Evolutionary conservation across 2,329 filamentous ascomycete genomes (phyloP), one percentile per base, ranked within the genome.

Genomic region (Penicillium sp.): DNA sequence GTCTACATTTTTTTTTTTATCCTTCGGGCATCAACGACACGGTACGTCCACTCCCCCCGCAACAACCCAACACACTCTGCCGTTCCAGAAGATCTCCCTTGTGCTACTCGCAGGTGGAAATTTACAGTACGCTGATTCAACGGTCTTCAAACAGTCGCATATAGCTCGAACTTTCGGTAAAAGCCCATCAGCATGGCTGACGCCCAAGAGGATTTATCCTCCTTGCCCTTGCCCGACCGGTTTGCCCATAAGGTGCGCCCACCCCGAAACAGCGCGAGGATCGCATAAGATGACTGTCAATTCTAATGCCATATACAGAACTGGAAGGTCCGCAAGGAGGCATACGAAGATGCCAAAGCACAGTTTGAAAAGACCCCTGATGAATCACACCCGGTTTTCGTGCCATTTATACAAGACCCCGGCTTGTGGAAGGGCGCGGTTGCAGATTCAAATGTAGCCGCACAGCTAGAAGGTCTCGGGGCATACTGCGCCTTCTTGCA

Each of bases 321-420:
- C 68, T 99, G 94, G 94, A 99, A 99, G 82, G 92, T 96, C 40
- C 85, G 94, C 68, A 99, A 99, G 77, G 86, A 86, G 69, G 94
- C 87, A 49, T 99, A 97, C 72, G 94, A 99, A 81, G 91, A 94
- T 63, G 92, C 91, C 18, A 85, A 88, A 39, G 92, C 94, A 73
- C 84, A 88, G 63, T 97, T 99, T 73, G 88, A 92, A 70, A 80
- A 84, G 54, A 91, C 92, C 5, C 87, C 90, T 57, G 88, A 92
- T 75, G 93, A 97, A 71, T 83, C 86, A 64, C 89, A 95, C 70
- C 87, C 92, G 11, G 87, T 87, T 34, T 97, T 99, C 66, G 83
- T 86, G 64, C 91, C 93, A 1, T 99, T 97, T 68, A 76, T 94
- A 57, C 86, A 89, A 70, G 94, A 99, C 63, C 81, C 92, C 1